These are phyloP conservation scores for Guyanaporus albipodus DNA, from an alignment of 768 basidiomycete species.

Conservation along the genomic window DNA sequence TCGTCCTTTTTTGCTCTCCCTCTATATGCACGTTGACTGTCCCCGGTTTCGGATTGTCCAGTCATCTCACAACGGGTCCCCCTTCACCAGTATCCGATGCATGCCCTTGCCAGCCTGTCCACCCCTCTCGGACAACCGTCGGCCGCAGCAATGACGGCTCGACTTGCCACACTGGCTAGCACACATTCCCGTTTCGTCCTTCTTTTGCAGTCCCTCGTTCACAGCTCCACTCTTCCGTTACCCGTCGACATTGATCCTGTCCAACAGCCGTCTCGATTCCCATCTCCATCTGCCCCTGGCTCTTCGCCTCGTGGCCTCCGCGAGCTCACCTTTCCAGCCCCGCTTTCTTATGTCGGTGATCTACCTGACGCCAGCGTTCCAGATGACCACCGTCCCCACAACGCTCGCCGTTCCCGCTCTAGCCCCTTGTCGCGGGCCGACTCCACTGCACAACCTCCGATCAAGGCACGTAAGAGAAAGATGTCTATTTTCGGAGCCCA, in stretches of 20 bases:
- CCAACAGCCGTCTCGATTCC: slow-evolving; percentile 20
- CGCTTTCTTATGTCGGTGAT: slow-evolving; percentile 48
- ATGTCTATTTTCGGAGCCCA: slow-evolving; percentile 39
- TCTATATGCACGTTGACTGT: slow-evolving; percentile 5
- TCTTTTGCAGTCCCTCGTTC: slow-evolving; percentile 65
- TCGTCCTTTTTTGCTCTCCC: slow-evolving; percentile 32
- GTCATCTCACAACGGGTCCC: slow-evolving; percentile 63
- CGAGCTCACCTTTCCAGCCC: slow-evolving; percentile 72
- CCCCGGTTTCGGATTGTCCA: slow-evolving; percentile 24
- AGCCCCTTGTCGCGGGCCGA: slow-evolving; percentile 26
- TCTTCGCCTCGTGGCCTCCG: slow-evolving; percentile 36
- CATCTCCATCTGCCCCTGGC: slow-evolving; percentile 11
- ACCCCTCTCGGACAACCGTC: slow-evolving; percentile 28
- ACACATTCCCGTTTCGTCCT: slow-evolving; percentile 76
- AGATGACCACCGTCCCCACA: slow-evolving; percentile 1
- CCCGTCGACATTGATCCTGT: slow-evolving; percentile 43
- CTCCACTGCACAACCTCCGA: slow-evolving; percentile 4
- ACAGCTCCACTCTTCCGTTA: slow-evolving; percentile 51
- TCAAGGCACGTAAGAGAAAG: slow-evolving; percentile 19
- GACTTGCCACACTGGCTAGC: slow-evolving; percentile 47
- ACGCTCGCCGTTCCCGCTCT: slow-evolving; percentile 4
- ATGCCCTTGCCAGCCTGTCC: slow-evolving; percentile 54
- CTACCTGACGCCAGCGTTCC: slow-evolving; percentile 11
- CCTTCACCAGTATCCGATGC: slow-evolving; percentile 68
- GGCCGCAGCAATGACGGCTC: slow-evolving; percentile 23